Evolutionary conservation across 1,284 basidiomycete genomes (phyloP).

Genomic region (Sphaerobolus stellatus): DNA sequence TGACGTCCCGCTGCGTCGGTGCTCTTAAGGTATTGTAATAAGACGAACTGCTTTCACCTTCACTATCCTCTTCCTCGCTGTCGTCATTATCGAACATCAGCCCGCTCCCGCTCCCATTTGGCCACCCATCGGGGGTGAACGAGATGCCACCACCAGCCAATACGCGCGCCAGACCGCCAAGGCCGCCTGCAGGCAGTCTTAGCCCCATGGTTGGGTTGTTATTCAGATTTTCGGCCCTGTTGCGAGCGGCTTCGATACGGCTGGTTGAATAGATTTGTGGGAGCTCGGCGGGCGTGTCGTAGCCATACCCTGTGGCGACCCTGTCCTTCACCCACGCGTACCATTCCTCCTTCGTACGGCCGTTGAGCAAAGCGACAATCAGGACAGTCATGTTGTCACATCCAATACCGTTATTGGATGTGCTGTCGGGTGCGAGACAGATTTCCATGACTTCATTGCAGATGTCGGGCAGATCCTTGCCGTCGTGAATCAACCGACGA

Average conservation of each 20-base stretch:
- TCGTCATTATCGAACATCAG: constrained; percentile 63
- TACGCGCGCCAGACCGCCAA: constrained; percentile 42
- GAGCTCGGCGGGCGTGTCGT: constrained; percentile 64
- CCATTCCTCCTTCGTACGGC: constrained; percentile 91
- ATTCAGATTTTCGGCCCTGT: background rate
- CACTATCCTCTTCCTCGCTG: constrained; percentile 53
- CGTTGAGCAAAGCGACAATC: constrained; percentile 85
- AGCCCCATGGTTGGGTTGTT: constrained; percentile 2
- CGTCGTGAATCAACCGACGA: constrained; percentile 79
- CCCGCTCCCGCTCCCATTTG: constrained; percentile 46
- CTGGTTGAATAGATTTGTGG: constrained; percentile 68
- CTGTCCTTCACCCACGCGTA: constrained; percentile 87
- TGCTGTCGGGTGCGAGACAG: constrained; percentile 92
- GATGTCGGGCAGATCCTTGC: constrained; percentile 78
- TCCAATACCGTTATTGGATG: constrained; percentile 88
- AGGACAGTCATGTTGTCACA: constrained; percentile 99
- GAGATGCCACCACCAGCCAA: constrained; percentile 55
- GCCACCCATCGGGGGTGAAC: constrained; percentile 48
- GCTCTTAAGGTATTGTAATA: constrained; percentile 15
- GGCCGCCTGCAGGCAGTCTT: constrained; percentile 24
- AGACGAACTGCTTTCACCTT: constrained; percentile 42
- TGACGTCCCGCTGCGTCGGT: constrained; percentile 42
- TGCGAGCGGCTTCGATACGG: constrained; percentile 28
- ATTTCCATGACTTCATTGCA: constrained; percentile 90
- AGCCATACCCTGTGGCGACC: constrained; percentile 73